Base-by-base conservation (phyloP, 306 rosid species). In the Medicago lupulina region DNA sequence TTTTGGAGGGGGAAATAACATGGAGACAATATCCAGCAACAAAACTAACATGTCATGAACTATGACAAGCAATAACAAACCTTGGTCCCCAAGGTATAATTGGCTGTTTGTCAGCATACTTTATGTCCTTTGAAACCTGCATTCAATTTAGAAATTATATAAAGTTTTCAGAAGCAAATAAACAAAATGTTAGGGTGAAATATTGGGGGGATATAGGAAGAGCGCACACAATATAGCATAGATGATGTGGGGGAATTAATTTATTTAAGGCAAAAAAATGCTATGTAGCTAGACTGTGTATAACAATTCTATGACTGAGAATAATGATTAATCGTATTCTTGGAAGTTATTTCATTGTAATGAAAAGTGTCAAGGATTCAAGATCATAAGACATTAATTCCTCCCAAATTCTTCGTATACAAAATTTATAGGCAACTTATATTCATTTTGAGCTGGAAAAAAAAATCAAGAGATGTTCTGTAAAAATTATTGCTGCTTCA, bases 71-170 rank as follows among this genome's bases (percentile, higher is more conserved):
- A 71, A 76, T 70, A 68, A 66, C 82, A 71, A 79, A 95, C 99
- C 99, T 92, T 81, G 99, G 99, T 18, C 99, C 99, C 99, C 99
- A 95, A 66, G 99, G 97, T 34, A 95, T 80, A 79, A 95, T 80
- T 79, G 97, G 97, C 86, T 89, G 97, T 86, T 90, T 95, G 85
- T 95, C 99, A 2, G 99, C 99, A 76, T 90, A 95, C 84, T 90
- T 95, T 72, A 95, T 88, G 82, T 92, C 99, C 85, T 95, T 95
- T 34, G 99, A 95, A 83, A 95, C 97, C 99, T 92, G 86, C 80
- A 84, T 44, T 72, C 55, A 11, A 19, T 68, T 75, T 59, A 16
- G 17, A 36, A 65, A 40, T 43, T 72, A 76, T 10, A 76, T 68
- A 64, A 78, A 67, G 75, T 46, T 15, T 76, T 11, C 76, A 67